Evolutionary conservation across 1,139 yeast species (phyloP).

Genomic region (Yamadazyma mexicana): DNA sequence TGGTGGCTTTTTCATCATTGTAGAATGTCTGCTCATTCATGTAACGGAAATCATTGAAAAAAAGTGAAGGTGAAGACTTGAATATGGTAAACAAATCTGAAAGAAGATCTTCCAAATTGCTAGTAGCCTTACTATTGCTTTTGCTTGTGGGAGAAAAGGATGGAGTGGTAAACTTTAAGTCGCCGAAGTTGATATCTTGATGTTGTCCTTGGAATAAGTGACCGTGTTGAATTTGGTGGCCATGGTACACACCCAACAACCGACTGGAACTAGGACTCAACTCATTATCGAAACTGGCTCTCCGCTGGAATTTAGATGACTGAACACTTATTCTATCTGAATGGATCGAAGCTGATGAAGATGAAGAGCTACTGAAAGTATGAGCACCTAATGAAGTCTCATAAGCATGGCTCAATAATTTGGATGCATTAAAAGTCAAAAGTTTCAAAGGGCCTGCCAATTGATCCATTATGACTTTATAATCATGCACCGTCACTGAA

Average conservation of each 20-base stretch:
- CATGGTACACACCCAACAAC: conserved; percentile 4
- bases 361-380: conserved; percentile 6
- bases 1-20: conserved; percentile 13
- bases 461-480: conserved; percentile 22
- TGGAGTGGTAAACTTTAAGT: conserved; percentile 11
- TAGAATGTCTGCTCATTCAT: conserved; percentile 21
- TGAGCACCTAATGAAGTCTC: conserved; percentile 9
- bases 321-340: conserved; percentile 12
- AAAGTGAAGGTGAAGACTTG: conserved; percentile 33
- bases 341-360: conserved; percentile 11
- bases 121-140: conserved; percentile 5
- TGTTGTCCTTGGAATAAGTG: too few species aligned
- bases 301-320: conserved; percentile 9
- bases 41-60: conserved; percentile 30
- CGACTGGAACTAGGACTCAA: conserved; percentile 11
- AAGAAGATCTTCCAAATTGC: conserved; percentile 31
- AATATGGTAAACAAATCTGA: conserved; percentile 40
- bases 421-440: conserved; percentile 32
- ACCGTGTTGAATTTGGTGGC: background rate
- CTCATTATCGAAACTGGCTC: conserved; percentile 13
- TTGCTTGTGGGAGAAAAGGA: conserved; percentile 7
- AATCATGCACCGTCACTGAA: conserved; percentile 24
- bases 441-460: conserved; percentile 26
- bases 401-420: conserved; percentile 27
- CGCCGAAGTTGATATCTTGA: conserved; percentile 10